Conservation (phyloP, 495 filamentous ascomycete genomes). For the Aspergillus ellipticus region DNA sequence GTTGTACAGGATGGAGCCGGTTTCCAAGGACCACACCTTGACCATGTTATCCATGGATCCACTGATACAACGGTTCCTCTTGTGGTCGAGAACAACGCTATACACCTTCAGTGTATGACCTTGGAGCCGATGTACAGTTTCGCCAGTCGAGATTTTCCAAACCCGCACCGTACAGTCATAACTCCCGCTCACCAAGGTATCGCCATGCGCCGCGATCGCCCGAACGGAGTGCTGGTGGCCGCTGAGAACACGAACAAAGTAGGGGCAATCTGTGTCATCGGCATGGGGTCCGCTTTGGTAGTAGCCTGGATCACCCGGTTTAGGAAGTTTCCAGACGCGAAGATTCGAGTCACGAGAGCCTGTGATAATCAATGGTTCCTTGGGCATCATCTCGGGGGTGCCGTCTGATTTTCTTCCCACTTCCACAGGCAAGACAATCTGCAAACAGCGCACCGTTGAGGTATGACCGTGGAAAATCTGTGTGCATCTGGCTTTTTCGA, state of each 20-base stretch:
- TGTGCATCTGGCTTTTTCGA: conserved; percentile 82
- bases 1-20: conserved; percentile 78
- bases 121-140: conserved; percentile 78
- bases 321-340: conserved; percentile 93
- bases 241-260: conserved; percentile 81
- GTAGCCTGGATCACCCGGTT: conserved; percentile 66
- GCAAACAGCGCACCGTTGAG: conserved; percentile 91
- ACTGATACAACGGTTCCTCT: conserved; percentile 92
- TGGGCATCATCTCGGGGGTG: conserved; percentile 81
- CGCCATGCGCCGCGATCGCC: conserved; percentile 91
- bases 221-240: conserved; percentile 96
- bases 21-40: conserved; percentile 97
- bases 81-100: conserved; percentile 90
- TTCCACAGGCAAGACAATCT: conserved; percentile 85
- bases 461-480: conserved; percentile 97
- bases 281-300: conserved; percentile 70
- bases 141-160: conserved; percentile 95
- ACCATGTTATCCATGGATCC: conserved; percentile 98
- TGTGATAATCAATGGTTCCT: conserved; percentile 92
- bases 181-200: conserved; percentile 97
- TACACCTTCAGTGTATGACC: conserved; percentile 96
- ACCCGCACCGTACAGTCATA: conserved; percentile 96
- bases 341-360: conserved; percentile 94
- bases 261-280: conserved; percentile 84
- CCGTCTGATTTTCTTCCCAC: conserved; percentile 70